Percentiles rank a stretch among this genome's conserved stretches.
phyloP scores from a whole-genome alignment of 768 basidiomycete genomes.

The Kondoa subrosea region DNA sequence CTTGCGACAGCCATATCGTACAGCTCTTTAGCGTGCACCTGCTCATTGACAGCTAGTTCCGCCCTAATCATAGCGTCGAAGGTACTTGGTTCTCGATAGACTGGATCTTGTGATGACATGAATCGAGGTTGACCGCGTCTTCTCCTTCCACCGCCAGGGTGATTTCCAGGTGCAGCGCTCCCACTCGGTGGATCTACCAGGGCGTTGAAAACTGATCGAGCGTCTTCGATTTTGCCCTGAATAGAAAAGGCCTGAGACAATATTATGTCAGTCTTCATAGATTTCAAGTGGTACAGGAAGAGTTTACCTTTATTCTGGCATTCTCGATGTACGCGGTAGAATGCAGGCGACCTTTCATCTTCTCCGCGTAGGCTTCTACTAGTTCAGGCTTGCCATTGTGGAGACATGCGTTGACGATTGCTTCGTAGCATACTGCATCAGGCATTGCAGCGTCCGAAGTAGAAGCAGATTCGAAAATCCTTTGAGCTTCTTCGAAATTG shows the following conservation, averaged over 20 bases:
- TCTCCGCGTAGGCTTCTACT: slow-evolving; percentile 47
- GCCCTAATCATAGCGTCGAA: slow-evolving; percentile 93
- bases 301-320: slow-evolving; percentile 37
- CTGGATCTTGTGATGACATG: slow-evolving; percentile 41
- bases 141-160: slow-evolving; percentile 29
- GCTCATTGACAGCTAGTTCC: slow-evolving; percentile 63
- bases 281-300: background rate
- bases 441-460: slow-evolving; percentile 38
- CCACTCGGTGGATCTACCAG: slow-evolving; percentile 65
- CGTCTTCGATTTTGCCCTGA: slow-evolving; percentile 50
- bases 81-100: slow-evolving; percentile 81
- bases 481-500: slow-evolving; percentile 58
- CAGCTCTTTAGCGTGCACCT: slow-evolving; percentile 50
- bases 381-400: slow-evolving; percentile 62
- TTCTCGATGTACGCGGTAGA: slow-evolving; percentile 95
- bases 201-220: slow-evolving; percentile 61
- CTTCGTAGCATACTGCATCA: slow-evolving; percentile 77
- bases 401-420: slow-evolving; percentile 70
- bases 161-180: slow-evolving; percentile 76
- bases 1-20: slow-evolving; percentile 35
- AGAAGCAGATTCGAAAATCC: slow-evolving; percentile 53
- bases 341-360: slow-evolving; percentile 34
- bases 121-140: slow-evolving; percentile 31
- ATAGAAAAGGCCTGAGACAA: slow-evolving; percentile 50
- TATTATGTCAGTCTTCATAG: slow-evolving; percentile 26